Conservation (phyloP, 2,329 filamentous ascomycete species). For the Fusarium temperatum region DNA sequence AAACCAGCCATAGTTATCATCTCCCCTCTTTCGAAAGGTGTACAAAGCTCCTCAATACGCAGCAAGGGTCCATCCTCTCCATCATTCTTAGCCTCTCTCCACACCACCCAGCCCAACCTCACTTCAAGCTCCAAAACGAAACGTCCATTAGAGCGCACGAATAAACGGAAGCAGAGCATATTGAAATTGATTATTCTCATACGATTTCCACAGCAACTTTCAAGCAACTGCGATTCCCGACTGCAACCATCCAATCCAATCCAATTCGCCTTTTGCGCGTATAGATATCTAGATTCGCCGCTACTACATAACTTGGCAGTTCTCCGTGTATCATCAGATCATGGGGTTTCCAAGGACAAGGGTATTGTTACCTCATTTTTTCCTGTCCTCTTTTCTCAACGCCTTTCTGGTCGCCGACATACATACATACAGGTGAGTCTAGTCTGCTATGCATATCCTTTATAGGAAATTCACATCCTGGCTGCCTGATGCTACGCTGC, state of each 20-base stretch:
- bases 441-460: not conserved
- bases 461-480: not conserved
- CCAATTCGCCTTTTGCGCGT: not conserved
- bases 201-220: not conserved
- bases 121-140: not conserved
- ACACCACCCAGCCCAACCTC: slow-evolving; percentile 29
- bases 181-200: not conserved
- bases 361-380: not conserved
- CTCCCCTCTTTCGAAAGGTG: slow-evolving; percentile 14
- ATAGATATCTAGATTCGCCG: not conserved
- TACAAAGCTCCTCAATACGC: slow-evolving; percentile 24
- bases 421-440: not conserved
- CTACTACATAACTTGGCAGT: not conserved
- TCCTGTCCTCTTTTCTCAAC: not conserved
- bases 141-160: slow-evolving; percentile 6
- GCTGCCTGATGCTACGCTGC: not conserved
- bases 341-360: not conserved
- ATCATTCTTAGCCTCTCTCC: slow-evolving; percentile 25
- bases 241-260: not conserved
- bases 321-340: slow-evolving; percentile 14
- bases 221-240: not conserved
- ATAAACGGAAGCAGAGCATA: not conserved
- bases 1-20: not conserved
- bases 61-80: slow-evolving; percentile 33
- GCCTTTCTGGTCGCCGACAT: not conserved